phyloP scores from a whole-genome alignment of 75 land plant genomes.

The Pinus tabuliformis region DNA sequence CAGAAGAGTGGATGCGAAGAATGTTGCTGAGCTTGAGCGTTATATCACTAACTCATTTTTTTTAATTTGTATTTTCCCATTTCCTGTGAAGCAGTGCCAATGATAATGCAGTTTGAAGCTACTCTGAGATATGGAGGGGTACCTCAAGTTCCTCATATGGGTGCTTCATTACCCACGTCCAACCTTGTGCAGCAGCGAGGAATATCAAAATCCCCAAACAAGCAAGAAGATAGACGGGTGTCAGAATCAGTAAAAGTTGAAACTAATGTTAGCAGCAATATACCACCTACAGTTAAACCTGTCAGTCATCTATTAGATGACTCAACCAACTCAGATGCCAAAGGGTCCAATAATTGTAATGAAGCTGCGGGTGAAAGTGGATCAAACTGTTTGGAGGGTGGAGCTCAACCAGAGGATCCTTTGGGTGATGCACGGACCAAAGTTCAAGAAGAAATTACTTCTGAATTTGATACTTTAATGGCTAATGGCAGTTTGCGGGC shows the following conservation, averaged over 20 bases:
- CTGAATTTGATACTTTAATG: conserved; percentile 88
- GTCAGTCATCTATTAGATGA: background rate
- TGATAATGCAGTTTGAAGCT: conserved; percentile 82
- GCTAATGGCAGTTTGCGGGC: conserved; percentile 83
- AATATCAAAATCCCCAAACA: background rate
- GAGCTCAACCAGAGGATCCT: conserved; percentile 23
- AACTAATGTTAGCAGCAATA: background rate
- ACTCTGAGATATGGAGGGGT: conserved; percentile 77
- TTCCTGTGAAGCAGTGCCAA: conserved; percentile 70
- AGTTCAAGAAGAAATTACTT: conserved; percentile 83
- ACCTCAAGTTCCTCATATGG: conserved; percentile 74
- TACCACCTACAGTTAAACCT: background rate
- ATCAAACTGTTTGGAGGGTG: background rate
- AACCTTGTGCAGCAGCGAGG: conserved; percentile 3
- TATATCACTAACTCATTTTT: background rate
- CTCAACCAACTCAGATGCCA: background rate
- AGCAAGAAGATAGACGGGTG: background rate
- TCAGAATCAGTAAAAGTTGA: background rate
- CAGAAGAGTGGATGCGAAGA: background rate
- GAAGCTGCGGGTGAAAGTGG: background rate
- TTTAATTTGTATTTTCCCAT: background rate
- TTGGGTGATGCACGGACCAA: conserved; percentile 61
- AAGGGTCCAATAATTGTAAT: background rate
- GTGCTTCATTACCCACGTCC: conserved; percentile 12
- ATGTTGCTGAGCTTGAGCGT: background rate